Evolutionary conservation across 768 basidiomycete species (phyloP).

Genomic region (Kwoniella dendrophila): DNA sequence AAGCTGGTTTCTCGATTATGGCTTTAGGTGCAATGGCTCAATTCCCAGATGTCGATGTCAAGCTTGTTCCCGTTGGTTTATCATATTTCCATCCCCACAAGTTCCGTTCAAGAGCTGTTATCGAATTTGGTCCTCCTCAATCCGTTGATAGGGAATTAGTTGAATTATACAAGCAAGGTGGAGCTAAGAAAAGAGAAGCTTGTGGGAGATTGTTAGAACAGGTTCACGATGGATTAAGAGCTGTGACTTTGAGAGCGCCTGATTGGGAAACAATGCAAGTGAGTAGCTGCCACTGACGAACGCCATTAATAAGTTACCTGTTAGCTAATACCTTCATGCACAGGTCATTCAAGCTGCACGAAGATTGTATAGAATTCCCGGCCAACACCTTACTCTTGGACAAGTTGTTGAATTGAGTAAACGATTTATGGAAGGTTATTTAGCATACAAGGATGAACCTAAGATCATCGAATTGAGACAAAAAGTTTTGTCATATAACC

Average conservation of each 20-base stretch:
- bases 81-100: slow-evolving; percentile 74
- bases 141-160: slow-evolving; percentile 89
- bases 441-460: slow-evolving; percentile 88
- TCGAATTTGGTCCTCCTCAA: slow-evolving; percentile 90
- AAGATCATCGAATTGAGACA: slow-evolving; percentile 76
- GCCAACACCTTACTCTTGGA: slow-evolving; percentile 87
- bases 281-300: slow-evolving; percentile 39
- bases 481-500: slow-evolving; percentile 87
- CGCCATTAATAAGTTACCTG: not conserved
- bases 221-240: slow-evolving; percentile 89
- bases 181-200: slow-evolving; percentile 82
- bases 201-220: slow-evolving; percentile 84
- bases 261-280: slow-evolving; percentile 99
- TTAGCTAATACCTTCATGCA: not conserved
- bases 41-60: slow-evolving; percentile 79
- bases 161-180: slow-evolving; percentile 88
- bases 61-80: slow-evolving; percentile 74
- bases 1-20: slow-evolving; percentile 97
- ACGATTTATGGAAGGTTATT: slow-evolving; percentile 88
- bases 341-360: slow-evolving; percentile 95
- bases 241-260: slow-evolving; percentile 91
- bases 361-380: slow-evolving; percentile 88
- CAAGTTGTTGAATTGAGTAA: slow-evolving; percentile 95
- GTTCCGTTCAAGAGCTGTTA: slow-evolving; percentile 94
- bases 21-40: slow-evolving; percentile 96